A percentile compares a stretch with the other conserved stretches of the same genome.
These are phyloP conservation scores for Aspergillus ibericus DNA, from an alignment of 2,329 filamentous ascomycete genomes.

Conservation along the genomic window DNA sequence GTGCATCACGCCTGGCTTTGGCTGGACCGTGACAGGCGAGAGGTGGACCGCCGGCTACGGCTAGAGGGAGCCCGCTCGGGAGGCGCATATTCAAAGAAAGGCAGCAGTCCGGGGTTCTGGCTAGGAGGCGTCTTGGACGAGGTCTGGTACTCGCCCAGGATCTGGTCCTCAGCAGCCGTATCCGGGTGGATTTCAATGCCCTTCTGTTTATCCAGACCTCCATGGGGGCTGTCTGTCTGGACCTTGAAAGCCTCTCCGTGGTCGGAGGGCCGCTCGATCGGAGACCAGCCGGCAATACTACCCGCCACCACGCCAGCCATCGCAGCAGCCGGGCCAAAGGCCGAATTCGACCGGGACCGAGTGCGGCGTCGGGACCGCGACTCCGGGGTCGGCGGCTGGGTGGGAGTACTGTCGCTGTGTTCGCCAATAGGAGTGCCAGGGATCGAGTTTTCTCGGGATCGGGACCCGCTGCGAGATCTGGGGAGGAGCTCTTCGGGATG, in stretches of 20 bases:
- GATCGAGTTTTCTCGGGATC: conserved; percentile 46
- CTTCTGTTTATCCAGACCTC: conserved; percentile 41
- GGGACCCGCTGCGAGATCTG: conserved; percentile 44
- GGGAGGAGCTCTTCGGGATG: conserved; percentile 53
- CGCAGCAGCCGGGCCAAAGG: conserved; percentile 60
- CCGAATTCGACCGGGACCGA: conserved; percentile 60
- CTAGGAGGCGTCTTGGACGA: conserved; percentile 44
- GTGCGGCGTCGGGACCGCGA: conserved; percentile 50
- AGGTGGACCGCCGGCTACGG: conserved; percentile 38
- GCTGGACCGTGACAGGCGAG: conserved; percentile 38
- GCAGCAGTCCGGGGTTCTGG: conserved; percentile 48
- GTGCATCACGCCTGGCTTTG: conserved; percentile 24
- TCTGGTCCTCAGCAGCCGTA: conserved; percentile 47
- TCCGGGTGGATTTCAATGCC: conserved; percentile 51
- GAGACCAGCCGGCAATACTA: conserved; percentile 65
- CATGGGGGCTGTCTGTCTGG: conserved; percentile 36
- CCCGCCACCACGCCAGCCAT: conserved; percentile 68
- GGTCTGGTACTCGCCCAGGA: conserved; percentile 40
- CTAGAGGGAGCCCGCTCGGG: conserved; percentile 34
- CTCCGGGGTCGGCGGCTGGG: conserved; percentile 55
- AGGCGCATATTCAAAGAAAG: conserved; percentile 46
- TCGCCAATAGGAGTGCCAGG: conserved; percentile 59
- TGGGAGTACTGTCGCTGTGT: conserved; percentile 30
- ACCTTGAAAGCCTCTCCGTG: conserved; percentile 43
- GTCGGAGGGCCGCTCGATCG: conserved; percentile 50